A percentile compares a stretch with the other conserved stretches of the same genome.
phyloP scores from a whole-genome alignment of 2,329 filamentous ascomycete genomes.

The Hyphodiscus sp. region DNA sequence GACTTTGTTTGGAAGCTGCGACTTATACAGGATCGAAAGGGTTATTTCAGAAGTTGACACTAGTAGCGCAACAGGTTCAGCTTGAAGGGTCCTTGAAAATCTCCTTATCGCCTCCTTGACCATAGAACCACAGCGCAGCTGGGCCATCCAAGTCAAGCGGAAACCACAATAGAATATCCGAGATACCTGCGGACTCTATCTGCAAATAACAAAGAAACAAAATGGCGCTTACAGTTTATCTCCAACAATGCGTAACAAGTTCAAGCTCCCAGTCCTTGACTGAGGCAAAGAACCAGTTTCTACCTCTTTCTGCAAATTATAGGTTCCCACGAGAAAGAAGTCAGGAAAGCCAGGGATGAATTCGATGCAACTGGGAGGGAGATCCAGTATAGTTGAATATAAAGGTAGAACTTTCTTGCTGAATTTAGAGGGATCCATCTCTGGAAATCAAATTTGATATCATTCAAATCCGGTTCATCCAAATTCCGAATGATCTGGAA shows the following conservation, averaged over 20 bases:
- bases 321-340: slow-evolving; percentile 78
- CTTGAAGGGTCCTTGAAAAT: too few relatives aligned
- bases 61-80: too few relatives aligned
- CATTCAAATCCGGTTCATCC: neutral
- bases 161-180: neutral
- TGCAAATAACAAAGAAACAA: slow-evolving; percentile 1
- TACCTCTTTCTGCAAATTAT: slow-evolving; percentile 57
- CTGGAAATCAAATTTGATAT: neutral
- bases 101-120: too few relatives aligned
- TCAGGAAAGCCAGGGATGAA: slow-evolving; percentile 55
- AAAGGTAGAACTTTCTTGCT: slow-evolving; percentile 24
- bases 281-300: neutral
- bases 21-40: neutral
- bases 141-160: too few relatives aligned
- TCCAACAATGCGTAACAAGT: slow-evolving; percentile 33
- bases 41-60: neutral
- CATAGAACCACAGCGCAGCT: too few relatives aligned
- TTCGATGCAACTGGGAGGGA: slow-evolving; percentile 73
- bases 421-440: slow-evolving; percentile 7
- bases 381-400: slow-evolving; percentile 48
- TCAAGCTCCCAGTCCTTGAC: neutral
- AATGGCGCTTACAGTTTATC: slow-evolving; percentile 46
- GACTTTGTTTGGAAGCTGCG: neutral
- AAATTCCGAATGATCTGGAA: neutral
- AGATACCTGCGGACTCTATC: neutral